Percentiles rank a stretch among this genome's conserved stretches.
These are phyloP conservation scores for Fusarium piperis DNA, from an alignment of 2,329 filamentous ascomycete species.

Conservation along the genomic window DNA sequence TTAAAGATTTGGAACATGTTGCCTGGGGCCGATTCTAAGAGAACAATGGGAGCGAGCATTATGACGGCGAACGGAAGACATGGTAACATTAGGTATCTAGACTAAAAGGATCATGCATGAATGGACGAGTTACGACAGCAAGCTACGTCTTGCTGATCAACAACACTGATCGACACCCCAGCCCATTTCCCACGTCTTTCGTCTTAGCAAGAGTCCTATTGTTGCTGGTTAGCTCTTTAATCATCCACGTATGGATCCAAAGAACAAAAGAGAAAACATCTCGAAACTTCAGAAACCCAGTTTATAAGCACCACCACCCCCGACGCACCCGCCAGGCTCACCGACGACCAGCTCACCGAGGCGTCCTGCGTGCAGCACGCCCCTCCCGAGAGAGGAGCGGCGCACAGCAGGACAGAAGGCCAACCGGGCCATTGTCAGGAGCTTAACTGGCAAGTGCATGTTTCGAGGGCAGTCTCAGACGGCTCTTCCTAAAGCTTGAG, in stretches of 20 bases:
- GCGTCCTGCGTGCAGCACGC: constrained; percentile 50
- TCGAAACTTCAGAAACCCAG: constrained; percentile 56
- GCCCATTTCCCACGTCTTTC: neutral
- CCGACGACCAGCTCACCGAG: constrained; percentile 33
- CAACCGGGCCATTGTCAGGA: constrained; percentile 29
- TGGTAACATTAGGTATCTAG: constrained; percentile 31
- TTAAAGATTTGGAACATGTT: constrained; percentile 7
- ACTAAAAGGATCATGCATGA: constrained; percentile 26
- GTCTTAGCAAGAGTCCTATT: constrained; percentile 14
- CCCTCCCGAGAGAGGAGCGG: constrained; percentile 21
- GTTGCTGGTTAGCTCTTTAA: constrained; percentile 27
- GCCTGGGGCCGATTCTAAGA: constrained; percentile 2
- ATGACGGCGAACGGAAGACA: constrained; percentile 13
- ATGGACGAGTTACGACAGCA: constrained; percentile 18
- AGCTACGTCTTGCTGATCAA: neutral
- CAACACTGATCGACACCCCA: neutral
- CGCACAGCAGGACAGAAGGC: constrained; percentile 30
- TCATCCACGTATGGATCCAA: neutral
- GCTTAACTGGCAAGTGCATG: constrained; percentile 32
- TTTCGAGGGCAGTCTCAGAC: constrained; percentile 54
- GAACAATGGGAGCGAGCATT: neutral
- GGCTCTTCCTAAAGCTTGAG: constrained; percentile 56
- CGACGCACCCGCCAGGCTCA: constrained; percentile 46
- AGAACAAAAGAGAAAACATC: constrained; percentile 28
- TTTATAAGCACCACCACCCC: constrained; percentile 57